These are phyloP conservation scores for Schizophyllum commune DNA, from an alignment of 1,284 basidiomycete species.

Conservation along the genomic window DNA sequence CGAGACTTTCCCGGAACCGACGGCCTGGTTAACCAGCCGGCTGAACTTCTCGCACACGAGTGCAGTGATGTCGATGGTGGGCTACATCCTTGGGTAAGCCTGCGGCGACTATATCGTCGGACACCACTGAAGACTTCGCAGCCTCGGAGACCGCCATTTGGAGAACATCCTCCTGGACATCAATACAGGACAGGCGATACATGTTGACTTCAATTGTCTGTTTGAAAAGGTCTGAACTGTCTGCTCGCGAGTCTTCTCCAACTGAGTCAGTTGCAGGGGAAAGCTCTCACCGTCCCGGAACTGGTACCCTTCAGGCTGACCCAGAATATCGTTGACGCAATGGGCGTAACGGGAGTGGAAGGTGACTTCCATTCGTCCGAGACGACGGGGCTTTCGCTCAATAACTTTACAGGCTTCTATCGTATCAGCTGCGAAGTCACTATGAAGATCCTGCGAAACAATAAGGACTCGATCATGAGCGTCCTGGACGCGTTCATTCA, in stretches of 20 bases:
- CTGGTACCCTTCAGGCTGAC: slow-evolving; percentile 94
- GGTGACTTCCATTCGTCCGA: slow-evolving; percentile 33
- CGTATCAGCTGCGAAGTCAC: slow-evolving; percentile 92
- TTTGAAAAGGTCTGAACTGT: slow-evolving; percentile 76
- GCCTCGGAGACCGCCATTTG: slow-evolving; percentile 94
- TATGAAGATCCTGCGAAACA: slow-evolving; percentile 80
- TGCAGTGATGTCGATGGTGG: slow-evolving; percentile 99
- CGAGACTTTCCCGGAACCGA: slow-evolving; percentile 94
- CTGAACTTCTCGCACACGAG: slow-evolving; percentile 83
- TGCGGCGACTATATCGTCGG: not conserved
- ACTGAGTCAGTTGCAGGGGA: slow-evolving; percentile 47
- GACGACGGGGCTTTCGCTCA: not conserved
- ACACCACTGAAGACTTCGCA: slow-evolving; percentile 22
- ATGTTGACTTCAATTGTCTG: slow-evolving; percentile 97
- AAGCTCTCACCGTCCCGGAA: slow-evolving; percentile 86
- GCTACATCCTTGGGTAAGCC: slow-evolving; percentile 88
- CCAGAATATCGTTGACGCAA: slow-evolving; percentile 88
- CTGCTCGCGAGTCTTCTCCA: not conserved
- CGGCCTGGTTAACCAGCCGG: slow-evolving; percentile 88
- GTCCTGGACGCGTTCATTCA: slow-evolving; percentile 97
- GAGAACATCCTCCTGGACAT: slow-evolving; percentile 96
- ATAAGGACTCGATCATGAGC: slow-evolving; percentile 93
- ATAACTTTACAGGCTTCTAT: slow-evolving; percentile 64
- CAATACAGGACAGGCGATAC: slow-evolving; percentile 86
- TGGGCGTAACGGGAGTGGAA: slow-evolving; percentile 93